Evolutionary conservation across 2,329 filamentous ascomycete species (phyloP), one percentile per base, ranked within the genome.

Genomic region (Lachnum nothofagi): DNA sequence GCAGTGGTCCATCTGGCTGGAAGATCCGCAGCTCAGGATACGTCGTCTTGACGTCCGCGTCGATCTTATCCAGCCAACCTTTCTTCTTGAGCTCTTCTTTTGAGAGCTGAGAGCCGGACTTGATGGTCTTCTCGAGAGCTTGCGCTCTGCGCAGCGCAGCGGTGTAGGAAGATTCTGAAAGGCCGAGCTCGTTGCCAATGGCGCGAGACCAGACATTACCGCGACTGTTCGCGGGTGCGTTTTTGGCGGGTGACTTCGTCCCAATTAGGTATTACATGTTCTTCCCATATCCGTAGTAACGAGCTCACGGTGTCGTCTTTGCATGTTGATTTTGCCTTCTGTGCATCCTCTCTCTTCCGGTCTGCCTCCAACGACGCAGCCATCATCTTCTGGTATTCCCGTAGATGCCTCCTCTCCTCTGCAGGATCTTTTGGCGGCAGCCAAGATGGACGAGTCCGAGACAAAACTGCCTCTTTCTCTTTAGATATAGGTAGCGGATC

Each of bases 331-430:
- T 74, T 77, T 56, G 67, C 76, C 62, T 68, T 69, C 46, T 73
- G 72, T 14, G 72, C 70, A 0, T 73, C 74, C 57, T 83, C 79
- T 55, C 71, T 79, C 60, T 77, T 77, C 49, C 78, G 76, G 25
- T 84, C 81, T 0, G 79, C 76, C 60, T 80, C 79, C 44, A 72
- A 67, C 57, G 80, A 82, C 38, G 72, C 72, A 0, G 74, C 76
- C 84, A 91, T 88, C 85, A 93, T 91, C 66, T 78, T 82, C 68
- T 91, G 84, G 64, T 91, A 93, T 65, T 93, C 83, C 62, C 80
- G 90, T 57, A 98, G 66, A 67, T 98, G 93, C 58, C 84, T 85
- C 65, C 81, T 87, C 70, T 98, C 93, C 67, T 98, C 93, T 46
- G 86, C 86, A 2, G 89, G 91, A 57, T 93, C 83, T 69, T 93